phyloP scores from a whole-genome alignment of 805 yeast species.

The Starmerella scarabaei region DNA sequence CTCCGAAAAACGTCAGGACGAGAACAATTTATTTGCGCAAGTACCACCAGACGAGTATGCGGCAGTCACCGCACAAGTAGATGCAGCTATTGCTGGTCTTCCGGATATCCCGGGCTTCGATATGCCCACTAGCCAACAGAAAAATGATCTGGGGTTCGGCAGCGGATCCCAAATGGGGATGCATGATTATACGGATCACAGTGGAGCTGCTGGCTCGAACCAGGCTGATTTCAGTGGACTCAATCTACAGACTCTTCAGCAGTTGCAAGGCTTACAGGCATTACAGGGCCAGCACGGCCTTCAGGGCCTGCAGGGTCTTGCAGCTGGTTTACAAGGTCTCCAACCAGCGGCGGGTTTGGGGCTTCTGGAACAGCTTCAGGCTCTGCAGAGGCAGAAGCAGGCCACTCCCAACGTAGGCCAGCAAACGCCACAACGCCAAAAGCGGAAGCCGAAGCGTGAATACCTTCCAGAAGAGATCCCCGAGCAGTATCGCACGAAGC shows the following conservation, averaged over 20 bases:
- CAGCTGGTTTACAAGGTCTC: slow-evolving; percentile 5
- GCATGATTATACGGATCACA: neutral
- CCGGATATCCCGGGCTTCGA: slow-evolving; percentile 20
- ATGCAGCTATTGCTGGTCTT: slow-evolving; percentile 17
- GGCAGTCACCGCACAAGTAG: slow-evolving; percentile 19
- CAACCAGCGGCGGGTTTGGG: slow-evolving; percentile 17
- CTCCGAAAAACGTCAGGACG: slow-evolving; percentile 15
- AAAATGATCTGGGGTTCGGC: neutral
- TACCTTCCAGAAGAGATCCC: slow-evolving; percentile 80
- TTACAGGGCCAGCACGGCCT: slow-evolving; percentile 12
- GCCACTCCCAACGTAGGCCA: neutral
- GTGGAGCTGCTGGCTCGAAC: no score
- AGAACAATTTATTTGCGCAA: slow-evolving; percentile 21
- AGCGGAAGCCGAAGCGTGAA: slow-evolving; percentile 37
- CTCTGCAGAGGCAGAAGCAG: slow-evolving; percentile 5
- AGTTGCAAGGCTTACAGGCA: slow-evolving; percentile 8
- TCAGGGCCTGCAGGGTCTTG: neutral
- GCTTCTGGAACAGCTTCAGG: slow-evolving; percentile 11
- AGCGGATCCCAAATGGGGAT: neutral
- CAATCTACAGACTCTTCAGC: slow-evolving; percentile 3
- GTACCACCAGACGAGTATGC: slow-evolving; percentile 16
- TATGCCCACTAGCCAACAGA: slow-evolving; percentile 1
- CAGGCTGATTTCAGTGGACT: neutral
- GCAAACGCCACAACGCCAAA: slow-evolving; percentile 6
- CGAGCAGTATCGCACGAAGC: slow-evolving; percentile 71